Base-by-base conservation (phyloP, 495 filamentous ascomycete species). In the Hypoxylon rickii region DNA sequence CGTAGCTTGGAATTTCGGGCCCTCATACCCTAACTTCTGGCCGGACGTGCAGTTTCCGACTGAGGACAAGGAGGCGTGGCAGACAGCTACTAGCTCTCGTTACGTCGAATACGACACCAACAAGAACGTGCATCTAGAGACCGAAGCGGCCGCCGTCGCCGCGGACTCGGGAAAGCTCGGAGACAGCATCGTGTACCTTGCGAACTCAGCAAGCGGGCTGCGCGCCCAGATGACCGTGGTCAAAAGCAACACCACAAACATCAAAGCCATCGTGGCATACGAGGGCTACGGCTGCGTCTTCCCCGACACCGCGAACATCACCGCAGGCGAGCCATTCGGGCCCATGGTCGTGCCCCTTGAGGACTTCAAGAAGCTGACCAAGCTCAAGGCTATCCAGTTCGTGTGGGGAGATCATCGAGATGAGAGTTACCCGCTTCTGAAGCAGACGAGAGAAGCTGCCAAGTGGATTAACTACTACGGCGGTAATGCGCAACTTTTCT, bases 201-300 rank as follows among this genome's bases (percentile, higher is more conserved):
- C 67, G 11, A 79, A 79, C 63, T 78, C 74, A 11, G 76, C 75
- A 0, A 64, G 61, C 5, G 74, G 76, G 2, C 56, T 78, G 7
- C 70, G 76, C 29, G 76, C 76, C 0, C 68, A 70, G 60, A 65
- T 79, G 59, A 69, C 73, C 10, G 71, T 58, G 0, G 64, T 66
- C 7, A 68, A 69, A 38, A 69, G 69, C 53, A 77, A 77, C 60
- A 49, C 55, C 12, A 76, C 70, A 3, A 76, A 77, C 40, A 76
- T 77, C 58, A 75, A 74, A 44, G 76, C 68, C 15, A 79, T 78
- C 39, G 76, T 79, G 2, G 65, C 73, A 0, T 79, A 79, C 51
- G 76, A 79, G 56, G 61, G 69, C 52, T 73, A 72, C 38, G 76
- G 76, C 15, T 75, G 65, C 52, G 70, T 78, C 6, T 75, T 73